Evolutionary conservation across 2,329 filamentous ascomycete genomes (phyloP).

Genomic region (Neophaeococcomyces mojaviensis): DNA sequence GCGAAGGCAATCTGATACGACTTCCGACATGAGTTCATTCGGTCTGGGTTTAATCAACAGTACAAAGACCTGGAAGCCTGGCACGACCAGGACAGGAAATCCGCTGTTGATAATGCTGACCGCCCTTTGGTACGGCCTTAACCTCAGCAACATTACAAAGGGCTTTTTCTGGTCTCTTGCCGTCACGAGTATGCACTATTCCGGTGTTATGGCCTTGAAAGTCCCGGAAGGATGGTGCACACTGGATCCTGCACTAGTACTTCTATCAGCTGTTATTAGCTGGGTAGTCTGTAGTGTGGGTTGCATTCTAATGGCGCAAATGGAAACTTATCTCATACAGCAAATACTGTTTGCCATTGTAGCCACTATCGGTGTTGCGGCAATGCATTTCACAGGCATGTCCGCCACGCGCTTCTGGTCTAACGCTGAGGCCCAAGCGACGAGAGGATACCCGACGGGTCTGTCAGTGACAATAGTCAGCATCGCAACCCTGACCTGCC

Average conservation of each 20-base stretch:
- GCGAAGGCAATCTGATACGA: slow-evolving; percentile 1
- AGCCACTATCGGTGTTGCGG: slow-evolving; percentile 28
- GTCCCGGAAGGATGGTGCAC: slow-evolving; percentile 27
- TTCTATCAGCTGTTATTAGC: slow-evolving; percentile 27
- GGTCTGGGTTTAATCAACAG: slow-evolving; percentile 6
- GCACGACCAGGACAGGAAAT: slow-evolving; percentile 13
- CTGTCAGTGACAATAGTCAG: slow-evolving; percentile 27
- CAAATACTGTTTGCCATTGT: slow-evolving; percentile 28
- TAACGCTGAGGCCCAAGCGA: slow-evolving; percentile 18
- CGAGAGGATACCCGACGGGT: slow-evolving; percentile 26
- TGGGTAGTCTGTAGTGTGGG: slow-evolving; percentile 29
- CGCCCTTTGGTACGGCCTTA: slow-evolving; percentile 23
- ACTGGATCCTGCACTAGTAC: slow-evolving; percentile 23
- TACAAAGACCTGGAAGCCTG: slow-evolving; percentile 11
- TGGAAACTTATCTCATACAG: slow-evolving; percentile 28
- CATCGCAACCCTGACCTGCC: slow-evolving; percentile 30
- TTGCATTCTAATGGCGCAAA: slow-evolving; percentile 27
- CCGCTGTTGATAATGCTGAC: slow-evolving; percentile 1
- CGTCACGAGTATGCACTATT: slow-evolving; percentile 30
- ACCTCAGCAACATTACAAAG: slow-evolving; percentile 22
- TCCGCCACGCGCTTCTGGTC: slow-evolving; percentile 27
- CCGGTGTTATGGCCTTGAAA: slow-evolving; percentile 26
- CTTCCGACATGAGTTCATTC: slow-evolving; percentile 1
- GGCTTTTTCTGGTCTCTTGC: slow-evolving; percentile 29
- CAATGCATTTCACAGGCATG: slow-evolving; percentile 32